A percentile compares a stretch with the other conserved stretches of the same genome.
These are phyloP conservation scores for Zymoseptoria brevis DNA, from an alignment of 2,329 filamentous ascomycete genomes.

Conservation along the genomic window DNA sequence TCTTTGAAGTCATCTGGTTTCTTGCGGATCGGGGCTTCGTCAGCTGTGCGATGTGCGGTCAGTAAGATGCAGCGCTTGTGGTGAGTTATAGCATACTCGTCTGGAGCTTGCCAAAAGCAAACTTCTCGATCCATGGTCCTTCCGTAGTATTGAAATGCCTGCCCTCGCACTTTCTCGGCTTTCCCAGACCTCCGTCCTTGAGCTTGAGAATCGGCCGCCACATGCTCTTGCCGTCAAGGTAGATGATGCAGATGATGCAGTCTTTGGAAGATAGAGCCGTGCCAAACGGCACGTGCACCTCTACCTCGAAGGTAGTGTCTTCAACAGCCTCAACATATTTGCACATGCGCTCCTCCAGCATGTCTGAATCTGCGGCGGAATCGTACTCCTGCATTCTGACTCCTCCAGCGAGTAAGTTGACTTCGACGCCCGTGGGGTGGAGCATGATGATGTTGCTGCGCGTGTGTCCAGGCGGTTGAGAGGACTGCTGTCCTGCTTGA, in stretches of 20 bases:
- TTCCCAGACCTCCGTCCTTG: not conserved
- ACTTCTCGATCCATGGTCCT: not conserved
- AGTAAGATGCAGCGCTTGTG: not conserved
- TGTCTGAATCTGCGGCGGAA: not conserved
- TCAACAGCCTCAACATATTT: not conserved
- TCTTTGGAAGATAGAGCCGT: not conserved
- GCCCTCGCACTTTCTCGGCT: not conserved
- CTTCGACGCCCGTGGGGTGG: not conserved
- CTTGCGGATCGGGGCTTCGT: not conserved
- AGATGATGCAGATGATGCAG: not conserved
- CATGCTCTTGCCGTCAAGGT: not conserved
- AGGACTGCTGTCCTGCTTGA: too few species aligned
- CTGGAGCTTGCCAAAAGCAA: not conserved
- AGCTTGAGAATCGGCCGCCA: not conserved
- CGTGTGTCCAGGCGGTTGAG: not conserved
- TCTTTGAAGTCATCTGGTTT: not conserved
- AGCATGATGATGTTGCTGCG: not conserved
- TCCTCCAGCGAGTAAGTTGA: not conserved
- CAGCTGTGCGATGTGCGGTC: not conserved
- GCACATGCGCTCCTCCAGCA: not conserved
- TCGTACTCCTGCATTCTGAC: not conserved
- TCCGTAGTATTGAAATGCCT: not conserved
- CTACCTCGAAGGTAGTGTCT: not conserved
- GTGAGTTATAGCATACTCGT: not conserved
- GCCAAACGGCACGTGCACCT: not conserved